phyloP scores from a whole-genome alignment of 305 asterid species.

The Fraxinus velutina region DNA sequence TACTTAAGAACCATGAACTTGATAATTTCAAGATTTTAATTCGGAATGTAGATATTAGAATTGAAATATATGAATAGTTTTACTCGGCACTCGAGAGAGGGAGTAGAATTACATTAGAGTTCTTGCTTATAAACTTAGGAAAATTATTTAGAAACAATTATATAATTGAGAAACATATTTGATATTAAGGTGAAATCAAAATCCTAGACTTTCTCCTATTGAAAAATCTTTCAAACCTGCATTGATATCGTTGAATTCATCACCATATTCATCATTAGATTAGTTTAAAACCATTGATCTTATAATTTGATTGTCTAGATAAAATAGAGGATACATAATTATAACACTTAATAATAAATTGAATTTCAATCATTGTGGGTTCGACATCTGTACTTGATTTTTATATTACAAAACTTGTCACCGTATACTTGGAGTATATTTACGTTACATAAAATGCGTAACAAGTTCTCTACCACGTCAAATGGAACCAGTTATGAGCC shows the following conservation, averaged over 20 bases:
- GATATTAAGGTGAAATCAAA: not conserved
- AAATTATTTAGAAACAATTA: not conserved
- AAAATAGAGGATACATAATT: not conserved
- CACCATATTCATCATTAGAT: not conserved
- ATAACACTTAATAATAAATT: too few relatives aligned
- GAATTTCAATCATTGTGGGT: not conserved
- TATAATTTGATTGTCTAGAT: not conserved
- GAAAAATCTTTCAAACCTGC: not conserved
- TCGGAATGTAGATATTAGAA: not conserved
- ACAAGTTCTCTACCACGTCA: not conserved
- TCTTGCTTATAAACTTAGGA: not conserved
- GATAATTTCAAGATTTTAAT: not conserved
- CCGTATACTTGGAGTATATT: not conserved
- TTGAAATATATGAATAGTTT: not conserved
- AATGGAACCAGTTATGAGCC: not conserved
- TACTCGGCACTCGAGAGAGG: not conserved
- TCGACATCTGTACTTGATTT: not conserved
- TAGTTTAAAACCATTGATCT: not conserved
- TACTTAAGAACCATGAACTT: not conserved
- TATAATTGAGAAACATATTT: not conserved
- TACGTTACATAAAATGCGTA: not conserved
- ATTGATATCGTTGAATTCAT: not conserved
- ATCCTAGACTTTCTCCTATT: not conserved
- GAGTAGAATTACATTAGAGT: not conserved
- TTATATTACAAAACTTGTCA: not conserved